Base-by-base conservation (phyloP, 306 rosid species). In the Phaseolus lunatus region DNA sequence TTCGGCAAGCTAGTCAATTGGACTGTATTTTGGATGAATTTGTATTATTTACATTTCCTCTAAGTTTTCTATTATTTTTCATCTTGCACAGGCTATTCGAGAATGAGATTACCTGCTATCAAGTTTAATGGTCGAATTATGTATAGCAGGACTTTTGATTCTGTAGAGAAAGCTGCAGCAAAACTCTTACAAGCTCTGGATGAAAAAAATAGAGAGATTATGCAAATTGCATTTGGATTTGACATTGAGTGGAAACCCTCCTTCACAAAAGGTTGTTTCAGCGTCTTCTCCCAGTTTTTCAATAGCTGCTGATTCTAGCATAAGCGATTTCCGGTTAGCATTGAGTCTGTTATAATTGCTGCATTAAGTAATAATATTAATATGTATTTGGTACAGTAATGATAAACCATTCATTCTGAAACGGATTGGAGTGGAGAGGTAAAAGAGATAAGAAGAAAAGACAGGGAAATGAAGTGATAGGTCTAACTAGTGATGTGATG, bases 231-330 rank as follows among this genome's bases (percentile, higher is more conserved):
- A 35, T 48, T 94, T 44, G 97, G 96, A 63, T 80, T 91, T 72
- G 94, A 94, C 73, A 87, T 94, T n/a, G 97, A 94, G 79, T 94
- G 98, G 98, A 90, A 47, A 75, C 91, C 94, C 22, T 33, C 94
- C 48, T 94, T 91, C 67, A 81, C 6, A 83, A 94, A 47, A 85
- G 96, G 97, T 93, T 78, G 41, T 78, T 41, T 82, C 41, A 22
- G 24, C 44, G 35, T 67, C 56, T 37, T 72, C 10, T 37, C 43
- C 8, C 68, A 49, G 43, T 33, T 33, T 26, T 18, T 35, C 24
- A 27, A 24, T 52, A 7, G 7, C 43, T 75, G 10, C 43, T 75
- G 16, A 59, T 81, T 56, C 33, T 45, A 29, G 11, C 29, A 45
- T 22, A 10, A 12, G 13, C 20, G 41, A 59, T 72, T 67, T 27